These are phyloP conservation scores for Lachancea fermentati DNA, from an alignment of 805 yeast species.

Conservation along the genomic window DNA sequence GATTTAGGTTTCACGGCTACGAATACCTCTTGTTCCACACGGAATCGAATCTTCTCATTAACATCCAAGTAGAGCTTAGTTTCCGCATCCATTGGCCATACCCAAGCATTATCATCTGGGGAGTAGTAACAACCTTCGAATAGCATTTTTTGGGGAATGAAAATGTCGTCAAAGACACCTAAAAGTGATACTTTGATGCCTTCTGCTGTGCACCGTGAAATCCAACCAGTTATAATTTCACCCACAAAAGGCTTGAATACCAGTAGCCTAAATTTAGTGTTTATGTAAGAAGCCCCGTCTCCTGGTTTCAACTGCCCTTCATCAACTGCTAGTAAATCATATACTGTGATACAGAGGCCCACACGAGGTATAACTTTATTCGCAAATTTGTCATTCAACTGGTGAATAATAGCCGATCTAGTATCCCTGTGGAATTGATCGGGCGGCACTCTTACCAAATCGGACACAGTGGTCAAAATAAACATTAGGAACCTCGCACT, in stretches of 20 bases:
- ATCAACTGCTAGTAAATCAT: constrained; percentile 75
- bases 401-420: constrained; percentile 67
- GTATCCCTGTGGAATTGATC: constrained; percentile 71
- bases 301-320: constrained; percentile 93
- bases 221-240: constrained; percentile 89
- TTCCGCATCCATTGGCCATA: constrained; percentile 74
- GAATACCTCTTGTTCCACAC: constrained; percentile 86
- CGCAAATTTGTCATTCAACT: constrained; percentile 77
- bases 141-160: constrained; percentile 75
- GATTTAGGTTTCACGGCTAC: constrained; percentile 76
- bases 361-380: constrained; percentile 78
- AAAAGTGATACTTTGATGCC: constrained; percentile 66
- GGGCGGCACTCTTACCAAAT: constrained; percentile 85
- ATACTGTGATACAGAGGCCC: constrained; percentile 79
- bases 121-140: constrained; percentile 71
- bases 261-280: constrained; percentile 65
- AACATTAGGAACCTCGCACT: constrained; percentile 50
- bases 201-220: constrained; percentile 77
- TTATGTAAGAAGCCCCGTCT: constrained; percentile 83
- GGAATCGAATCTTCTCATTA: constrained; percentile 84
- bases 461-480: constrained; percentile 72
- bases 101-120: constrained; percentile 87
- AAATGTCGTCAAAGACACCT: constrained; percentile 89
- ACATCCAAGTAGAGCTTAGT: constrained; percentile 78
- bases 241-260: constrained; percentile 95